Conservation (phyloP, 1,284 basidiomycete genomes). For the Irpex sp. region DNA sequence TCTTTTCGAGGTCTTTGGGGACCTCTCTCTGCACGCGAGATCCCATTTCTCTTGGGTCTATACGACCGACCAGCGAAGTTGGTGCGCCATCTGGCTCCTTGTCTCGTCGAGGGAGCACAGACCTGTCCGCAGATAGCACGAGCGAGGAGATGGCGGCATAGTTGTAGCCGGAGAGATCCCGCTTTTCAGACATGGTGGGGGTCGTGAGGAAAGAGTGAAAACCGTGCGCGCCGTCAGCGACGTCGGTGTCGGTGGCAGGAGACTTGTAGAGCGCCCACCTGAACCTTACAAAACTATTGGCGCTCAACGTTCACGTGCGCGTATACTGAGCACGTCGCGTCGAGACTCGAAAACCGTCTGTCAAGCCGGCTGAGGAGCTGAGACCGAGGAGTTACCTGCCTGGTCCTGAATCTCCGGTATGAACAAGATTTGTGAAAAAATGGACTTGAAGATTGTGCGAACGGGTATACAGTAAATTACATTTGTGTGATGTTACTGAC, state of each 20-base stretch:
- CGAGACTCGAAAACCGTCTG: no score
- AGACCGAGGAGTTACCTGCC: no score
- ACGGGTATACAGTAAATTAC: no score
- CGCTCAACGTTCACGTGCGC: neutral
- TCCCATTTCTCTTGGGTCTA: conserved; percentile 92
- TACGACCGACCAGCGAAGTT: conserved; percentile 89
- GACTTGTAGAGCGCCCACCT: conserved; percentile 1
- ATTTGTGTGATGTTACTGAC: no score
- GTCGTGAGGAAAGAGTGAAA: conserved; percentile 1
- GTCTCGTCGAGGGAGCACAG: conserved; percentile 74
- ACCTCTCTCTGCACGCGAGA: conserved; percentile 81
- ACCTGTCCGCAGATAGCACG: conserved; percentile 80
- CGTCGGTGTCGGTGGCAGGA: conserved; percentile 7
- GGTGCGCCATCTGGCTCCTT: conserved; percentile 96
- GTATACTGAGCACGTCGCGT: neutral
- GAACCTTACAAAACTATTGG: neutral
- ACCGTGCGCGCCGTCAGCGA: conserved; percentile 8
- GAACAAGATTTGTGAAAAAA: no score
- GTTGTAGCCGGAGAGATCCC: conserved; percentile 83
- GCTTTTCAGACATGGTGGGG: conserved; percentile 45
- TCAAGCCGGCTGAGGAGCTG: no score
- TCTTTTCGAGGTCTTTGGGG: conserved; percentile 94
- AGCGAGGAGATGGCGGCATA: conserved; percentile 88
- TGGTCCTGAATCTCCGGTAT: no score
- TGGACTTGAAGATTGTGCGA: no score